Conservation (phyloP, 805 yeast species). For the Scheffersomyces stipitis region DNA sequence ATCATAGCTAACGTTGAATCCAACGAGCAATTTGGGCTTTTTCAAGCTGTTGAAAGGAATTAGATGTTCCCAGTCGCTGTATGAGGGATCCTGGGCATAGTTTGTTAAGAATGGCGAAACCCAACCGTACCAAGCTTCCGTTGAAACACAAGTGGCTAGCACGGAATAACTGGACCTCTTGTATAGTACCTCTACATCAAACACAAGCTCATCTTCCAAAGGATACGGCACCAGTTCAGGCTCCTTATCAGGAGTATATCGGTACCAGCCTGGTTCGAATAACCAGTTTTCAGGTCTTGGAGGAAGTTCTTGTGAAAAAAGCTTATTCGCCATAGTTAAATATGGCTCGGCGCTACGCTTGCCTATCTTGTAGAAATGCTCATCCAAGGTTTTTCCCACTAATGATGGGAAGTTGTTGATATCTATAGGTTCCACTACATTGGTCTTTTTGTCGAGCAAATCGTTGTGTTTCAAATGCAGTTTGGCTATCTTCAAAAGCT, state of each 20-base stretch:
- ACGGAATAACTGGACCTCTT: conserved; percentile 72
- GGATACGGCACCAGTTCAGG: conserved; percentile 71
- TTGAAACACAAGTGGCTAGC: conserved; percentile 76
- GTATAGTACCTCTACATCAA: conserved; percentile 88
- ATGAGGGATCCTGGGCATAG: conserved; percentile 38
- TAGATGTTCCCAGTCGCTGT: conserved; percentile 53
- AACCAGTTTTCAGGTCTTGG: conserved; percentile 50
- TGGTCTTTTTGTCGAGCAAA: conserved; percentile 74
- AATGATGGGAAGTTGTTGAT: conserved; percentile 63
- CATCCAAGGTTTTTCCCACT: conserved; percentile 76
- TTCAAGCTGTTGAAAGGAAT: conserved; percentile 66
- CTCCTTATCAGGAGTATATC: conserved; percentile 55
- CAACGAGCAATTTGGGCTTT: conserved; percentile 64
- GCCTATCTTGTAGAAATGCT: conserved; percentile 81
- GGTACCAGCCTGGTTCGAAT: conserved; percentile 74
- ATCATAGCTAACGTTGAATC: conserved; percentile 90
- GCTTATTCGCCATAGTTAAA: conserved; percentile 46
- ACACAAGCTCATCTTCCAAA: conserved; percentile 66
- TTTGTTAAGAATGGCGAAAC: conserved; percentile 78
- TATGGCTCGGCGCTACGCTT: conserved; percentile 59
- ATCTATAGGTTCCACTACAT: conserved; percentile 55
- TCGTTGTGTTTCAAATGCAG: conserved; percentile 59
- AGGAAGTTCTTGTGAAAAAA: conserved; percentile 36
- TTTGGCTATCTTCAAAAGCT: conserved; percentile 49
- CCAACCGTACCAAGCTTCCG: conserved; percentile 91